Evolutionary conservation across 768 basidiomycete species (phyloP), one percentile per base, ranked within the genome.

Genomic region (Daedaleopsis nitida): DNA sequence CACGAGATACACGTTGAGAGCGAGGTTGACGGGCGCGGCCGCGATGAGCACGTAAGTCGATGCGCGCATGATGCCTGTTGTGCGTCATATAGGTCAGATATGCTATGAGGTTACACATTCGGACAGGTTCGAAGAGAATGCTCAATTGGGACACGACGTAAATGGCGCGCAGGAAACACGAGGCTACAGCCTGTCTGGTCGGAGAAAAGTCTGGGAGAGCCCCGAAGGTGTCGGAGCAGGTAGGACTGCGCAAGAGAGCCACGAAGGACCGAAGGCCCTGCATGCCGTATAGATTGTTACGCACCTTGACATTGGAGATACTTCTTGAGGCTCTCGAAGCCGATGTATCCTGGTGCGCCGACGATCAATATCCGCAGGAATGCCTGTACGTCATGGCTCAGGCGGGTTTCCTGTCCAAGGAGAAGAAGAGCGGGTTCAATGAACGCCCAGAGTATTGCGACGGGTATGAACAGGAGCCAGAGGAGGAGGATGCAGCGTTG

Each of bases 241-340:
- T 10, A 38, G 1, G 2, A 35, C 43, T 13, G 17, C 38, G 27
- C 23, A 43, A 34, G 52, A 38, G 44, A 32, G n/a, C 19, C 23
- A 51, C 44, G 27, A 5, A n/a, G 19, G 9, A 17, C 17, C 12
- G 11, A 1, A 42, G 17, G 42, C 10, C 4, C 45, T 45, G 13
- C 13, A 42, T 42, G 39, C 19, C 57, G 60, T 17, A 58, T 34
- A 19, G n/a, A 24, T 11, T 23, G 4, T 21, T 27, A 55, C 77
- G 63, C 59, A 87, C 88, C 89, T 78, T 92, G 89, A 59, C 88
- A 90, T 68, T 91, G 90, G 24, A 92, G 71, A 71, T 90, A 92
- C 72, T 89, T 91, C 72, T 91, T 91, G 66, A 91, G 75, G 58
- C 83, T 86, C 70, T 92, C 88, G 59, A 90, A 90, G 2, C 83